phyloP scores from a whole-genome alignment of 23 red algal species.

The Gracilaria gracilis region DNA sequence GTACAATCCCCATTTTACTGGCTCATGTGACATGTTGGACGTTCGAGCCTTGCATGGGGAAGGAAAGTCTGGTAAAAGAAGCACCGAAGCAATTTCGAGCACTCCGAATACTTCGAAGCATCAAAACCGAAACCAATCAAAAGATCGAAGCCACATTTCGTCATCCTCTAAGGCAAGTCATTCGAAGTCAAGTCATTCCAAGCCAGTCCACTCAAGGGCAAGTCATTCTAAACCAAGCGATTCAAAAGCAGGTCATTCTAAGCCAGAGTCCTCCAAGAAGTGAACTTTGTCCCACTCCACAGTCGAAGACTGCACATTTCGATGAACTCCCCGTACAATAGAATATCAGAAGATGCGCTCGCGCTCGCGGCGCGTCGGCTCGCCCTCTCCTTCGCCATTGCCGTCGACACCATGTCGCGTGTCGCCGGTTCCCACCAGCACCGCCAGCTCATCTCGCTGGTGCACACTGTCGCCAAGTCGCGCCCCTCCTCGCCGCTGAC shows the following conservation, averaged over 20 bases:
- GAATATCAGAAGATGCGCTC: no score
- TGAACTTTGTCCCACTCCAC: not conserved
- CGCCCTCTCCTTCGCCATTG: no score
- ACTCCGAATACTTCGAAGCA: not conserved
- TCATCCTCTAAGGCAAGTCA: conserved; percentile 14
- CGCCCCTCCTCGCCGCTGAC: not conserved
- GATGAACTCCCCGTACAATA: no score
- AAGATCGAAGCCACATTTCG: not conserved
- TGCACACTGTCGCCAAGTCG: not conserved
- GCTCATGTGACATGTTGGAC: conserved; percentile 13
- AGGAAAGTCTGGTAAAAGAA: not conserved
- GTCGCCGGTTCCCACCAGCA: not conserved
- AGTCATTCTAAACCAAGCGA: no score
- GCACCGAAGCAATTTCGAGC: not conserved
- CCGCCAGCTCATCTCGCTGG: conserved; percentile 9
- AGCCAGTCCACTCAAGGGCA: not conserved
- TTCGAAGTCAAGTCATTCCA: not conserved
- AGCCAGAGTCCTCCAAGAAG: no score
- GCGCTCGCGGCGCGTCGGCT: no score
- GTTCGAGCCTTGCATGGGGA: not conserved
- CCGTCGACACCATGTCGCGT: not conserved
- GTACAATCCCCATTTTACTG: conserved; percentile 4
- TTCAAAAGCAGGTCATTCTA: no score
- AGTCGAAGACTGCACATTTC: not conserved
- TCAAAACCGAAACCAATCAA: not conserved